Percentiles rank a stretch among this genome's conserved stretches.
Evolutionary conservation across 1,284 basidiomycete species (phyloP).

Genomic region (Puccinia coronata): DNA sequence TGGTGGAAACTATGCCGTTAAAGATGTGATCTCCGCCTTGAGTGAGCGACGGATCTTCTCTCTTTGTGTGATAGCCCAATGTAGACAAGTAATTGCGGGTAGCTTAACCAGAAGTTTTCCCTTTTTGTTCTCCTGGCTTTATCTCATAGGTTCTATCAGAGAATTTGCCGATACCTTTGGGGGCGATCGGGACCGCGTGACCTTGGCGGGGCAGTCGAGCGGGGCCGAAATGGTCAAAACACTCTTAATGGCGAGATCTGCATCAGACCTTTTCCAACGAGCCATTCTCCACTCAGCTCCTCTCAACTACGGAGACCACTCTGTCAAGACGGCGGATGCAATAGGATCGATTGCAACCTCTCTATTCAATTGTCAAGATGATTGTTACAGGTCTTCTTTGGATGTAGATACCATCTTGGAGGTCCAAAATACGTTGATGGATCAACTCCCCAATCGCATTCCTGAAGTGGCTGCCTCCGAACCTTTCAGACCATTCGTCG

Average conservation of each 20-base stretch:
- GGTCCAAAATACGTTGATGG: conserved; percentile 62
- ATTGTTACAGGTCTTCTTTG: conserved; percentile 64
- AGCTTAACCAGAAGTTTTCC: neutral
- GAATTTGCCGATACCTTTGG: conserved; percentile 66
- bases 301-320: conserved; percentile 76
- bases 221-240: conserved; percentile 77
- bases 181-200: conserved; percentile 68
- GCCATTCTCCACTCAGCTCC: conserved; percentile 82
- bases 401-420: conserved; percentile 65
- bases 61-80: neutral
- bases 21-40: conserved; percentile 71
- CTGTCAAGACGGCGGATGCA: conserved; percentile 63
- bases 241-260: conserved; percentile 56
- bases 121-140: too few species aligned
- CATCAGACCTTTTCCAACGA: conserved; percentile 57
- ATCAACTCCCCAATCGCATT: conserved; percentile 62
- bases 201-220: conserved; percentile 81
- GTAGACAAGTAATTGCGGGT: too few species aligned
- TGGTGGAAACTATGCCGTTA: conserved; percentile 67
- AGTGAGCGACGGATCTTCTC: conserved; percentile 52
- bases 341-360: conserved; percentile 66
- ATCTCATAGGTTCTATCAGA: conserved; percentile 64
- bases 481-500: conserved; percentile 53
- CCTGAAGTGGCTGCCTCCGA: conserved; percentile 64
- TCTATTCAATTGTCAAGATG: conserved; percentile 62